Conservation (phyloP, 148 eudicot genomes). For the Oxyria digyna region DNA sequence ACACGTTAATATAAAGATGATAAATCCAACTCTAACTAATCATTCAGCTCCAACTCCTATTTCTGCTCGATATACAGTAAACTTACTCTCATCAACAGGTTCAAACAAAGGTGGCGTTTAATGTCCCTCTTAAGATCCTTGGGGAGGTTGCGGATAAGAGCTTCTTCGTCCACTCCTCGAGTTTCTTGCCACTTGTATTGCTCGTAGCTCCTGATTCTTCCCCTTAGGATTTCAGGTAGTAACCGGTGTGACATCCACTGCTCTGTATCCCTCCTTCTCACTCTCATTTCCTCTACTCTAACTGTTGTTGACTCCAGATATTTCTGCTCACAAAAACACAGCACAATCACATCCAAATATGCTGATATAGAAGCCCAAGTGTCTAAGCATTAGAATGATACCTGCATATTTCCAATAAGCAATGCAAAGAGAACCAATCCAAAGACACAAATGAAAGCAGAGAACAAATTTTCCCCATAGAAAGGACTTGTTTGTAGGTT, state of each 20-base stretch:
- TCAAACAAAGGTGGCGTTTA: constrained; percentile 63
- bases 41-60: too few species aligned
- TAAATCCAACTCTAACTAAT: too few species aligned
- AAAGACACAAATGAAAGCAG: constrained; percentile 41
- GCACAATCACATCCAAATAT: neutral
- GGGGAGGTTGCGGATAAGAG: constrained; percentile 47
- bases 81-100: constrained; percentile 44
- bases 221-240: constrained; percentile 49
- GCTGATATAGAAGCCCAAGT: neutral
- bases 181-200: constrained; percentile 70
- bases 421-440: constrained; percentile 70
- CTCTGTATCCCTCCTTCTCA: constrained; percentile 54
- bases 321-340: constrained; percentile 25
- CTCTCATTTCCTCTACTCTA: constrained; percentile 66
- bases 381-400: constrained; percentile 5
- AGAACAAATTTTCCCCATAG: constrained; percentile 43
- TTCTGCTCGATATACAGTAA: neutral
- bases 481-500: constrained; percentile 60
- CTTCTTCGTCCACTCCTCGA: constrained; percentile 58
- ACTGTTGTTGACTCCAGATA: constrained; percentile 52
- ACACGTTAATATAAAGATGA: too few species aligned
- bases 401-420: constrained; percentile 90
- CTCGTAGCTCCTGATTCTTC: constrained; percentile 45
- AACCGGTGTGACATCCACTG: constrained; percentile 76
- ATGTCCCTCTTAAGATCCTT: constrained; percentile 67